These are phyloP conservation scores for Lentinula aciculospora DNA, from an alignment of 768 basidiomycete species.

Conservation along the genomic window DNA sequence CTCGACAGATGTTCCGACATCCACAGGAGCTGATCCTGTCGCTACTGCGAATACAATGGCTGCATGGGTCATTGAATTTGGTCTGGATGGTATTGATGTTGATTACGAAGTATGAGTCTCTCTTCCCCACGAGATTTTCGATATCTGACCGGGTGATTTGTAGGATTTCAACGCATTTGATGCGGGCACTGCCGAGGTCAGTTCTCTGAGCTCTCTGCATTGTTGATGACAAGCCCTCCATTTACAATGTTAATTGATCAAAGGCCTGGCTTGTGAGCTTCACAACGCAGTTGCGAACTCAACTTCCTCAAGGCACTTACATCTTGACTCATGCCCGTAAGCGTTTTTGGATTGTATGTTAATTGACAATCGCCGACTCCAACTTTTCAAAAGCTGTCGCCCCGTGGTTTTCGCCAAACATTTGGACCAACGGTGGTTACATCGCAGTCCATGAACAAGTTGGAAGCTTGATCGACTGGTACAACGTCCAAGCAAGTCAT, in stretches of 20 bases:
- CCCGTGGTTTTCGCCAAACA: conserved; percentile 39
- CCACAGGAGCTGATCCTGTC: conserved; percentile 49
- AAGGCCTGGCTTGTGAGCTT: conserved; percentile 50
- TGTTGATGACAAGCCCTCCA: no score
- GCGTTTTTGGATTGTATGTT: conserved; percentile 9
- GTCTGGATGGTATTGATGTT: conserved; percentile 70
- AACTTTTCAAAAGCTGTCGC: conserved; percentile 36
- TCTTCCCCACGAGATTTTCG: neutral
- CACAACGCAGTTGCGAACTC: conserved; percentile 42
- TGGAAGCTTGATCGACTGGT: conserved; percentile 62
- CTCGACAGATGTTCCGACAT: conserved; percentile 33
- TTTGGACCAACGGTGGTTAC: conserved; percentile 46
- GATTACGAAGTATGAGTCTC: conserved; percentile 50
- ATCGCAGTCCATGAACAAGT: conserved; percentile 45
- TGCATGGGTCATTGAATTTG: conserved; percentile 55
- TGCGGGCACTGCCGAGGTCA: conserved; percentile 46
- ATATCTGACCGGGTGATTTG: neutral
- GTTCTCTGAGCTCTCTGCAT: no score
- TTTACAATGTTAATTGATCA: neutral
- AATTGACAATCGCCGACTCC: neutral
- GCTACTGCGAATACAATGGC: conserved; percentile 60
- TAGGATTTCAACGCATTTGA: conserved; percentile 62
- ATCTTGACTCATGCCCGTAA: conserved; percentile 54
- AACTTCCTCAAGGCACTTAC: conserved; percentile 43
- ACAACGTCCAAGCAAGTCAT: conserved; percentile 44